Evolutionary conservation across 495 filamentous ascomycete genomes (phyloP).

Genomic region (Aspergillus heteromorphus): DNA sequence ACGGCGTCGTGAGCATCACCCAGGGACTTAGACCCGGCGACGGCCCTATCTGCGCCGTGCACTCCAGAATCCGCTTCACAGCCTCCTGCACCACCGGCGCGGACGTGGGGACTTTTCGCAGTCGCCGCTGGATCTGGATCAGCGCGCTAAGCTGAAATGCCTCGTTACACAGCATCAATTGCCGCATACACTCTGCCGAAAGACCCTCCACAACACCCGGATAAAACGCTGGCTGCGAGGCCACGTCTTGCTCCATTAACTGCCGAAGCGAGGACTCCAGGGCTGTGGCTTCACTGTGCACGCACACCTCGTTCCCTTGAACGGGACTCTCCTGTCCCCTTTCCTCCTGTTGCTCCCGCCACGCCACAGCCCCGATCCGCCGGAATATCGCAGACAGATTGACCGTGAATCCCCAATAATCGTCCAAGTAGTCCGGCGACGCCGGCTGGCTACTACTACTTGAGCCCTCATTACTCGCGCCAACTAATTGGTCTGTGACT

Average conservation of each 20-base stretch:
- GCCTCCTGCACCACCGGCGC: slow-evolving; percentile 35
- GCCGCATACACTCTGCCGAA: slow-evolving; percentile 28
- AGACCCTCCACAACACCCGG: slow-evolving; percentile 35
- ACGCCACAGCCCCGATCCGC: slow-evolving; percentile 38
- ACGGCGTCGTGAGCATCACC: slow-evolving; percentile 43
- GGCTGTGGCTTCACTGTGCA: slow-evolving; percentile 26
- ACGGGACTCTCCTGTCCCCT: slow-evolving; percentile 7
- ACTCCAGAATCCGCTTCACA: slow-evolving; percentile 39
- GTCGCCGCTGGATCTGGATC: slow-evolving; percentile 40
- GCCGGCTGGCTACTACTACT: slow-evolving; percentile 15
- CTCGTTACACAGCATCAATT: slow-evolving; percentile 42
- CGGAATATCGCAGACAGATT: slow-evolving; percentile 38
- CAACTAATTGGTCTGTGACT: neutral
- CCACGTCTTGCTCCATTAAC: slow-evolving; percentile 32
- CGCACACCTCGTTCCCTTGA: slow-evolving; percentile 19
- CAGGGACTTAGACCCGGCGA: slow-evolving; percentile 40
- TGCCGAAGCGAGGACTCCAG: slow-evolving; percentile 32
- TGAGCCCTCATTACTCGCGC: neutral
- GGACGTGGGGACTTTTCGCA: slow-evolving; percentile 31
- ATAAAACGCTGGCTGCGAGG: slow-evolving; percentile 32
- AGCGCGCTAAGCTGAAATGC: slow-evolving; percentile 44
- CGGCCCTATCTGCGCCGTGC: slow-evolving; percentile 37
- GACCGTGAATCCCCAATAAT: slow-evolving; percentile 45
- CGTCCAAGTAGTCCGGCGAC: slow-evolving; percentile 40
- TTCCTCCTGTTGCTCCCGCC: slow-evolving; percentile 28